Evolutionary conservation across 306 rosid genomes (phyloP).

Genomic region (Ammopiptanthus mongolicus): DNA sequence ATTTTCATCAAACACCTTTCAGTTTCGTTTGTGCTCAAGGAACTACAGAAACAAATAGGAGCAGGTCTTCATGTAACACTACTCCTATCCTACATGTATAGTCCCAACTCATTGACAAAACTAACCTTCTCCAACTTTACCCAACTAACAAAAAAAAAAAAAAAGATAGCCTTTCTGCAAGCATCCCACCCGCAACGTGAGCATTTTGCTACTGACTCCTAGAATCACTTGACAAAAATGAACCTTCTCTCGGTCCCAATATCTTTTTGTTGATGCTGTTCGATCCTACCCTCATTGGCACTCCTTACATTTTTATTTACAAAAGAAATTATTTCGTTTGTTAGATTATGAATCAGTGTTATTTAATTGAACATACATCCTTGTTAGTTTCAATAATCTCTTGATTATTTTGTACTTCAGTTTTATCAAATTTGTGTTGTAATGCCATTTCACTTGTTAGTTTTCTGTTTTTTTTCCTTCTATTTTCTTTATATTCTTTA

Average conservation of each 20-base stretch:
- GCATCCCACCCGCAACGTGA: not conserved
- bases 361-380: not conserved
- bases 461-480: not conserved
- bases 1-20: not conserved
- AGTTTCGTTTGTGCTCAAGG: not conserved
- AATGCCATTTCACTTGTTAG: not conserved
- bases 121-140: not conserved
- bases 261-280: too few relatives aligned
- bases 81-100: not conserved
- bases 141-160: not conserved
- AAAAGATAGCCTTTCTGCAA: not conserved
- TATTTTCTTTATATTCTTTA: not conserved
- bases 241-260: too few relatives aligned
- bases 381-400: not conserved
- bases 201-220: not conserved
- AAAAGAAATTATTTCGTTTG: too few relatives aligned
- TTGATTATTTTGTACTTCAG: not conserved
- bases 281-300: too few relatives aligned
- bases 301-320: too few relatives aligned
- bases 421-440: not conserved
- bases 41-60: not conserved
- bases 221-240: not conserved
- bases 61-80: not conserved
- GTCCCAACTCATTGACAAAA: not conserved
- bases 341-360: not conserved